phyloP scores from a whole-genome alignment of 306 rosid species.

The Phaseolus lunatus region DNA sequence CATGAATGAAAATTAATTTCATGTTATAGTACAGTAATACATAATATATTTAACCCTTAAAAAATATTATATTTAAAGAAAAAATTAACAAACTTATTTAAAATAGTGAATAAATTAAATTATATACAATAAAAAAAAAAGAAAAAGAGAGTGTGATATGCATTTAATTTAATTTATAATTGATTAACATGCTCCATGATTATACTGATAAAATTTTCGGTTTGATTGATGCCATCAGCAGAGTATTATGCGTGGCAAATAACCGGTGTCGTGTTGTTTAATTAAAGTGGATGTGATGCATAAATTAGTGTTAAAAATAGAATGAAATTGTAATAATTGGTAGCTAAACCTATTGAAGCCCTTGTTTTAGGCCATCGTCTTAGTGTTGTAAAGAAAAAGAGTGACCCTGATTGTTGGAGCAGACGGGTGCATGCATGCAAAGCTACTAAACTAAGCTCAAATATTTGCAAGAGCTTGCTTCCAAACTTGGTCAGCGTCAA shows the following conservation, averaged over 20 bases:
- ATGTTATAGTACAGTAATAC: too few species aligned
- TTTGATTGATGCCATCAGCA: neutral
- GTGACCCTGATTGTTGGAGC: too few species aligned
- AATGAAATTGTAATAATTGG: neutral
- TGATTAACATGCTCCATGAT: too few species aligned
- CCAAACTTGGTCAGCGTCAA: constrained; percentile 23
- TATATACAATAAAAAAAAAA: too few species aligned
- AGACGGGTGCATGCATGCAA: constrained; percentile 28
- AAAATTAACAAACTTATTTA: too few species aligned
- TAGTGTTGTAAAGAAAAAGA: constrained; percentile 13
- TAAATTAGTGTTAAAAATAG: neutral
- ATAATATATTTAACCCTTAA: too few species aligned
- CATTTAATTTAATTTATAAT: too few species aligned
- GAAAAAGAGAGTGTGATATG: too few species aligned
- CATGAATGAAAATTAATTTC: too few species aligned
- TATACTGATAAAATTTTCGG: neutral
- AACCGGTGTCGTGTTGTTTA: neutral
- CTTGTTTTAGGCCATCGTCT: constrained; percentile 39
- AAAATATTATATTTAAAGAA: too few species aligned
- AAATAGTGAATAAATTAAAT: too few species aligned
- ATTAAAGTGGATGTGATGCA: constrained; percentile 8
- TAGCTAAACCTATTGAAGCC: neutral
- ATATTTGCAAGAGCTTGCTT: constrained; percentile 28
- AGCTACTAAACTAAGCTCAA: neutral
- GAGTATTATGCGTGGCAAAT: neutral